Base-by-base conservation (phyloP, 768 basidiomycete genomes). In the Lactifluus pinguis region DNA sequence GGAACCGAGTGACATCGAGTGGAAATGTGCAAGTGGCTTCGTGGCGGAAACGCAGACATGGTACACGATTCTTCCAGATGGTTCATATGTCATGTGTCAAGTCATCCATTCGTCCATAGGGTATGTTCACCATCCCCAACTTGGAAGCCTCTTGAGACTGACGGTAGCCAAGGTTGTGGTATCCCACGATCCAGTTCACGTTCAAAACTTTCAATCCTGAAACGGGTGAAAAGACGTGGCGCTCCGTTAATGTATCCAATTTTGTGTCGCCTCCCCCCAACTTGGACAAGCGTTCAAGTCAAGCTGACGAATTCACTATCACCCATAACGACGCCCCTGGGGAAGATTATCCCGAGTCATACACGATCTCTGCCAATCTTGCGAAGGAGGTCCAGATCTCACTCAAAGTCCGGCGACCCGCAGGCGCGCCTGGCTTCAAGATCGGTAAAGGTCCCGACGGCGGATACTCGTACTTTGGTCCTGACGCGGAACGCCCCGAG, bases 151-250 rank as follows among this genome's bases (percentile, higher is more conserved):
- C n/a, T 2, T 15, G 14, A 32, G 38, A 32, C 65, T 53, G 47
- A 60, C 56, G 39, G 60, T 55, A 44, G 55, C 60, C 59, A 68
- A 95, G 94, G 25, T 72, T 98, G 62, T 94, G 95, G 85, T 95
- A 89, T 70, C 94, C 97, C 4, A 91, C 87, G 34, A 86, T 95
- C 68, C 95, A 99, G 73, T 92, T 98, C 72, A 89, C 85, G 4
- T 94, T 86, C 84, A 95, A 94, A 74, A 74, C 89, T 53, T 86
- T 82, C 76, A 82, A 97, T 69, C 86, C 92, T 6, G 79, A 80
- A 63, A 91, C 86, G 19, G 82, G 84, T 58, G 80, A 88, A 68
- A 80, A 74, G 49, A 77, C 76, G 60, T 99, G 95, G 95, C 90
- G 89, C 72, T 92, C 91, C 30, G 70, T 92, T 71, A 93, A 92